These are phyloP conservation scores for Rosa hybrid DNA, from an alignment of 331 rosid species.

Conservation along the genomic window DNA sequence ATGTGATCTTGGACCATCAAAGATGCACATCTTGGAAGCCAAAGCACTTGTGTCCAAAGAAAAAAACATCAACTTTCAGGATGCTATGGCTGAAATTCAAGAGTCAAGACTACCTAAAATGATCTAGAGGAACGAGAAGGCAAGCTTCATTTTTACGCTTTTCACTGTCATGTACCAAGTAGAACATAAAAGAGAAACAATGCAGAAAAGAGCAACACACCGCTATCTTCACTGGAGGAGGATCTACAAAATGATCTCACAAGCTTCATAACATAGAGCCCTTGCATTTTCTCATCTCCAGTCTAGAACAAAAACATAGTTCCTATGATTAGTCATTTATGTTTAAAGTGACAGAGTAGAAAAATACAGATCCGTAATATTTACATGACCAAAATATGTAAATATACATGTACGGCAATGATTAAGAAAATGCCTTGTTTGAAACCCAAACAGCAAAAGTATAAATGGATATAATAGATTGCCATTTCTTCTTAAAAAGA, in stretches of 20 bases:
- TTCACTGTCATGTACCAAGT: background rate
- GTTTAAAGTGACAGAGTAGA: background rate
- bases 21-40: background rate
- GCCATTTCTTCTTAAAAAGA: background rate
- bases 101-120: background rate
- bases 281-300: slow-evolving; percentile 80
- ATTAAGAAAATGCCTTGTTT: background rate
- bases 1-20: background rate
- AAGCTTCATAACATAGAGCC: slow-evolving; percentile 84
- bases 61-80: background rate
- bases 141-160: background rate
- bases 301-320: slow-evolving; percentile 44
- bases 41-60: background rate
- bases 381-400: background rate
- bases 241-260: slow-evolving; percentile 91
- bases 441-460: background rate
- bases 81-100: background rate
- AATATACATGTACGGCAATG: too few species aligned
- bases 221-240: slow-evolving; percentile 52
- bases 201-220: slow-evolving; percentile 43
- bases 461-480: background rate
- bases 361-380: background rate
- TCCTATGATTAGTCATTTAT: slow-evolving; percentile 9
- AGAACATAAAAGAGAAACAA: background rate
- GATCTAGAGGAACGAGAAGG: background rate